Percentiles rank a stretch among this genome's conserved stretches.
Conservation (phyloP, 2,329 filamentous ascomycete species). For the Colletotrichum sp. region DNA sequence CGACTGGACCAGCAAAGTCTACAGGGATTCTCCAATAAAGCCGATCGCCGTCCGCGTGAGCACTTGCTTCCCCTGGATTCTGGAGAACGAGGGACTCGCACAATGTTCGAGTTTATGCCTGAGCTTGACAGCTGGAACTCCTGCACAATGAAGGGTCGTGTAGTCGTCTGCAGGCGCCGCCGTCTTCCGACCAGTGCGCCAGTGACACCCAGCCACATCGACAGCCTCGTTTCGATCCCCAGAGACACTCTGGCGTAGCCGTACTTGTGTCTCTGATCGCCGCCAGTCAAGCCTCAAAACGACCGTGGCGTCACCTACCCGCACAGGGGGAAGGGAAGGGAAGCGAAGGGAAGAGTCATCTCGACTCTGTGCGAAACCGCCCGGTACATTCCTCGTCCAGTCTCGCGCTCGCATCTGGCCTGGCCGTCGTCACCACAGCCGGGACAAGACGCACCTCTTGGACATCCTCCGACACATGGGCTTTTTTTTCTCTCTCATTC, state of each 20-base stretch:
- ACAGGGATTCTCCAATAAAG: constrained; percentile 14
- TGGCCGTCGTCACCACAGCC: not conserved
- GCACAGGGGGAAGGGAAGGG: not conserved
- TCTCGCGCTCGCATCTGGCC: not conserved
- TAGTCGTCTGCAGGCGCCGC: no score
- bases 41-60: not conserved
- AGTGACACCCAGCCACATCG: not conserved
- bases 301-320: not conserved
- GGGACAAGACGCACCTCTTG: not conserved
- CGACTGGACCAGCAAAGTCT: not conserved
- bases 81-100: not conserved
- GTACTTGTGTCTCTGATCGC: not conserved
- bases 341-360: not conserved
- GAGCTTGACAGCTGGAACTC: not conserved
- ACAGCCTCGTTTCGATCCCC: not conserved
- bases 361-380: not conserved
- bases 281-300: not conserved
- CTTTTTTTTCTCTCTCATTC: not conserved
- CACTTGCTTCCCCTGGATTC: not conserved
- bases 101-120: not conserved
- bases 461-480: not conserved
- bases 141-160: no score
- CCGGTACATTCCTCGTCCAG: not conserved
- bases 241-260: not conserved
- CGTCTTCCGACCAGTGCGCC: not conserved